Conservation (phyloP, 768 basidiomycete species). For the Chalciporus piperatus region DNA sequence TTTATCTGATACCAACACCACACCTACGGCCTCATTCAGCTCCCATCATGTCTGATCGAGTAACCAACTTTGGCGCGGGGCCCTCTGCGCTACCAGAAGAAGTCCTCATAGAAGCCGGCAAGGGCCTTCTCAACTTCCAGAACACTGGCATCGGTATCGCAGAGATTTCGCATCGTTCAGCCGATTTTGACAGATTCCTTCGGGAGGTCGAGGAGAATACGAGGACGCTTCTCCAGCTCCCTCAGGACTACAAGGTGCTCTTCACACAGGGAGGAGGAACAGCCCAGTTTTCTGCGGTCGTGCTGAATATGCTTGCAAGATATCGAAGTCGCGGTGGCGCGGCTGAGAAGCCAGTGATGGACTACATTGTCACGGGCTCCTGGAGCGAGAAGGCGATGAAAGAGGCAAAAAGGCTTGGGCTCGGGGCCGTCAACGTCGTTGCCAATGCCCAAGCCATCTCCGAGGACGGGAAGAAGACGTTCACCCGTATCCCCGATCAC, state of each 20-base stretch:
- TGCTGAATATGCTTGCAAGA: constrained; percentile 86
- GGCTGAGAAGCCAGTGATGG: constrained; percentile 58
- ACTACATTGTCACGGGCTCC: constrained; percentile 90
- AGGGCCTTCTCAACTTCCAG: constrained; percentile 86
- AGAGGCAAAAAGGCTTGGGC: constrained; percentile 73
- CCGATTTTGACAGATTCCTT: constrained; percentile 78
- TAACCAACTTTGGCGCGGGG: constrained; percentile 91
- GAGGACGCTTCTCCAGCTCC: constrained; percentile 76
- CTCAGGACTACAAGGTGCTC: constrained; percentile 79
- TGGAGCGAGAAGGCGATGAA: constrained; percentile 88
- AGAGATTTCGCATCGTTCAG: constrained; percentile 93
- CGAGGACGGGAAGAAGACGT: constrained; percentile 58
- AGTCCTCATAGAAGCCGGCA: constrained; percentile 79
- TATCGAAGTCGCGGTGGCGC: constrained; percentile 69
- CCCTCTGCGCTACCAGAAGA: constrained; percentile 89
- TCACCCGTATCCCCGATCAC: constrained; percentile 77
- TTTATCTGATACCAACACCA: not conserved
- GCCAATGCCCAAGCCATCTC: constrained; percentile 65
- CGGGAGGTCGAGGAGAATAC: constrained; percentile 60
- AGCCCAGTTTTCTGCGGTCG: constrained; percentile 87
- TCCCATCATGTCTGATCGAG: constrained; percentile 39
- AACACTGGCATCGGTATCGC: constrained; percentile 93
- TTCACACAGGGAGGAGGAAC: constrained; percentile 96
- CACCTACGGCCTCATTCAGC: not conserved
- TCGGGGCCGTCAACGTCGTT: constrained; percentile 62